These are phyloP conservation scores for Tylopilus sp. DNA, from an alignment of 768 basidiomycete genomes.

Conservation along the genomic window DNA sequence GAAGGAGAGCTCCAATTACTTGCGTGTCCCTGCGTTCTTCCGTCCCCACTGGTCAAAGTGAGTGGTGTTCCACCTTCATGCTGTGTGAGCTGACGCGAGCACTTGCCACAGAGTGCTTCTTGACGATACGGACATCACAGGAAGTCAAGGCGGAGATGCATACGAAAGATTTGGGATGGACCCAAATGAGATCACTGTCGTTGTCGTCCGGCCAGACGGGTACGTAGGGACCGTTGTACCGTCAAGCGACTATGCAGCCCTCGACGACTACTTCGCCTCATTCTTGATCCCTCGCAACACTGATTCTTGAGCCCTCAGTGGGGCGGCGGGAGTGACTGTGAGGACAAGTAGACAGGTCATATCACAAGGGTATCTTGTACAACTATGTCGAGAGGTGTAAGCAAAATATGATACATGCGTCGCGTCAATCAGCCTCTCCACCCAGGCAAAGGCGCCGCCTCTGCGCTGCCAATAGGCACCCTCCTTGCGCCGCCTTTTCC, in stretches of 20 bases:
- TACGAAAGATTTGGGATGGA: slow-evolving; percentile 36
- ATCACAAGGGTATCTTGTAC: slow-evolving; percentile 20
- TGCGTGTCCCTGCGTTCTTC: slow-evolving; percentile 33
- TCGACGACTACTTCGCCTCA: slow-evolving; percentile 46
- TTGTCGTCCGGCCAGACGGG: slow-evolving; percentile 40
- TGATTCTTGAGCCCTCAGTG: background rate
- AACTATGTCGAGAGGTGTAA: slow-evolving; percentile 16
- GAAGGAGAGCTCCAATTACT: slow-evolving; percentile 34
- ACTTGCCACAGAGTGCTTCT: slow-evolving; percentile 29
- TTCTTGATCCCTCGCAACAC: slow-evolving; percentile 36
- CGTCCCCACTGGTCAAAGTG: slow-evolving; percentile 43
- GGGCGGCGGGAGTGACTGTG: too few relatives aligned
- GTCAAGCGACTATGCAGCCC: slow-evolving; percentile 23
- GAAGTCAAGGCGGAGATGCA: slow-evolving; percentile 29
- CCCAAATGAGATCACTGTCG: slow-evolving; percentile 27
- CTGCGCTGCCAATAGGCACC: slow-evolving; percentile 63
- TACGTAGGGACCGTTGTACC: slow-evolving; percentile 37
- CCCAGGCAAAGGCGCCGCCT: slow-evolving; percentile 51
- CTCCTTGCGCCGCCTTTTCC: slow-evolving; percentile 54
- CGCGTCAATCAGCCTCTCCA: slow-evolving; percentile 42
- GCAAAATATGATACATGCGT: slow-evolving; percentile 10
- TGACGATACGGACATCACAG: slow-evolving; percentile 35
- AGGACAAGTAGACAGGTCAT: background rate
- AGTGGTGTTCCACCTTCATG: slow-evolving; percentile 11
- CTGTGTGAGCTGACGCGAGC: background rate